Percentiles rank a stretch among this genome's conserved stretches.
These are phyloP conservation scores for Ogataea methylovora DNA, from an alignment of 805 yeast species.

Conservation along the genomic window DNA sequence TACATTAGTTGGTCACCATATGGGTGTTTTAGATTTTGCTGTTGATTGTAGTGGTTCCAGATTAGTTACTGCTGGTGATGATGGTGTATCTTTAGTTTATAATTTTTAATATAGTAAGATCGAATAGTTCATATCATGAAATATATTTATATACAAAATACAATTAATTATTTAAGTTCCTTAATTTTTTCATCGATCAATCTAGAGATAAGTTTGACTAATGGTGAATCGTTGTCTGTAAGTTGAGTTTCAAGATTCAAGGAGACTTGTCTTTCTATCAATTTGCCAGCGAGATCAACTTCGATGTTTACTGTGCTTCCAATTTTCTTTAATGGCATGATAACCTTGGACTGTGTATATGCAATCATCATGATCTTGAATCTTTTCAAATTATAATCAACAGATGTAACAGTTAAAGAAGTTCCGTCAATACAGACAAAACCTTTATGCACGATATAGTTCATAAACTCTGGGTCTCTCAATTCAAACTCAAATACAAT, in stretches of 20 bases:
- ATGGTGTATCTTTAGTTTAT: conserved; percentile 82
- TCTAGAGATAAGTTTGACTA: conserved; percentile 41
- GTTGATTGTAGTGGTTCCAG: conserved; percentile 57
- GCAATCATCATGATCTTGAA: conserved; percentile 89
- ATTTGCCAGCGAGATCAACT: conserved; percentile 90
- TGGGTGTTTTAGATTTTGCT: conserved; percentile 87
- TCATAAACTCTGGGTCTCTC: conserved; percentile 51
- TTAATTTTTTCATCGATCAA: conserved; percentile 38
- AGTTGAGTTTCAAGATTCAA: conserved; percentile 48
- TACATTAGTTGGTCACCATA: conserved; percentile 85
- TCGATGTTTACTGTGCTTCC: conserved; percentile 80
- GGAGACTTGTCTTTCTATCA: conserved; percentile 79
- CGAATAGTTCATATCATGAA: too few relatives aligned
- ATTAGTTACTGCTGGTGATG: conserved; percentile 92
- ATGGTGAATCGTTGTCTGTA: conserved; percentile 36
- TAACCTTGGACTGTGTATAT: conserved; percentile 79
- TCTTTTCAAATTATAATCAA: conserved; percentile 46
- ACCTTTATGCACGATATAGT: conserved; percentile 90
- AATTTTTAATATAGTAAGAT: conserved; percentile 17
- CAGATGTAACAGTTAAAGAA: conserved; percentile 79
- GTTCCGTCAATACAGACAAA: conserved; percentile 92
- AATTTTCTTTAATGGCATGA: conserved; percentile 54
- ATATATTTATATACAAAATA: neutral
- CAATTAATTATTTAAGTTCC: conserved; percentile 1
- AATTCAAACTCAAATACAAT: conserved; percentile 67